Conservation (phyloP, 2,329 filamentous ascomycete genomes). For the Tolypocladium ovalisporum region DNA sequence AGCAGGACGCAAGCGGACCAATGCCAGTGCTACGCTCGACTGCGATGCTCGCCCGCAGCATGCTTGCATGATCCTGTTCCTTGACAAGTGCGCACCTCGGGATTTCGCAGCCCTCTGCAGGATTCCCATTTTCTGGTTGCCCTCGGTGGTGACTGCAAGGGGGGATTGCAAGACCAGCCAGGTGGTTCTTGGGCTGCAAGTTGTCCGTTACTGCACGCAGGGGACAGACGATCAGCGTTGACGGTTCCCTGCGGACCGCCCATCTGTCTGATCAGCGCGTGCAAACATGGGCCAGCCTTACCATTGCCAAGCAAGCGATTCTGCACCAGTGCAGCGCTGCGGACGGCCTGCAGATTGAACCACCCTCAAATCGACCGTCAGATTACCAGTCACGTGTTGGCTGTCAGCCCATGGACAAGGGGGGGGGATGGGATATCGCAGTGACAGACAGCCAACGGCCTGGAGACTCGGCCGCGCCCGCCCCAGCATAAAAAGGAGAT, state of each 20-base stretch:
- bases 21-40: background rate
- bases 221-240: background rate
- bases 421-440: background rate
- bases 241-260: too few relatives aligned
- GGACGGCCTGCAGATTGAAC: background rate
- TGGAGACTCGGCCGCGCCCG: background rate
- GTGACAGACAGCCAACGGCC: background rate
- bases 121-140: background rate
- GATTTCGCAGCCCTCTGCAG: background rate
- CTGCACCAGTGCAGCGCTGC: background rate
- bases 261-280: background rate
- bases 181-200: background rate
- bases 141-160: background rate
- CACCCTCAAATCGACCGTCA: background rate
- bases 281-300: background rate
- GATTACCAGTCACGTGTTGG: background rate
- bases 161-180: background rate
- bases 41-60: background rate
- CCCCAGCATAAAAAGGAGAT: background rate
- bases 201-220: background rate
- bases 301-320: background rate
- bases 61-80: background rate
- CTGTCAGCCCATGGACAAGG: background rate
- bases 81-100: background rate
- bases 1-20: background rate